Evolutionary conservation across 768 basidiomycete species (phyloP).

Genomic region (Phylloporus arenicola): DNA sequence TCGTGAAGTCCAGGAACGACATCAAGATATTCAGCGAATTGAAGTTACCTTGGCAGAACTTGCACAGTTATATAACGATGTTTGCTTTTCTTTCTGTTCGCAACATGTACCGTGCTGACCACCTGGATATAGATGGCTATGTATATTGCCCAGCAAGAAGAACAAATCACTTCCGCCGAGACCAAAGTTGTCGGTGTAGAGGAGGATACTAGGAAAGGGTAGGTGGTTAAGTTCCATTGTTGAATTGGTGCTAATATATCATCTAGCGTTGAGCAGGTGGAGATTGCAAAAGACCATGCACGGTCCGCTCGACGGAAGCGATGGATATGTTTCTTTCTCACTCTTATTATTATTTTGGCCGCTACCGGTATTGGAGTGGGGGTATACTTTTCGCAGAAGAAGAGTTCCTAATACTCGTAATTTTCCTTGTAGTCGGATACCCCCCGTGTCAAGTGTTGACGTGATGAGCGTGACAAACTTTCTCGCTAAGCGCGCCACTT

Average conservation of each 20-base stretch:
- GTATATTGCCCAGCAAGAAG: constrained; percentile 76
- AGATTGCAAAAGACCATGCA: constrained; percentile 63
- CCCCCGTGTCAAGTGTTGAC: constrained; percentile 10
- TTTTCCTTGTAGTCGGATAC: background rate
- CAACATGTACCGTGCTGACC: background rate
- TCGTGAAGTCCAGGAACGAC: constrained; percentile 84
- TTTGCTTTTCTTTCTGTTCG: constrained; percentile 26
- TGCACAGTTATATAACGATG: constrained; percentile 83
- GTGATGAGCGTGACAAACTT: constrained; percentile 17
- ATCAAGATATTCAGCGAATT: constrained; percentile 79
- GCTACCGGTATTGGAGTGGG: constrained; percentile 27
- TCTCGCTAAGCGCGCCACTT: constrained; percentile 16
- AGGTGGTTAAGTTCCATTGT: constrained; percentile 20
- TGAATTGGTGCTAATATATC: background rate
- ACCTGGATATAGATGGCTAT: constrained; percentile 57
- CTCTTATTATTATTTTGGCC: constrained; percentile 55
- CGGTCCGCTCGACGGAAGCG: constrained; percentile 71
- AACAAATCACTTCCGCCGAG: constrained; percentile 61
- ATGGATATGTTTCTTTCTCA: constrained; percentile 78
- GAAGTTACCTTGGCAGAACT: constrained; percentile 86
- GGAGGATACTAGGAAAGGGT: constrained; percentile 69
- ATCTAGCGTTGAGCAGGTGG: constrained; percentile 54
- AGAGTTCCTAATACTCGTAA: background rate
- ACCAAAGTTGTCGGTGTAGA: constrained; percentile 57
- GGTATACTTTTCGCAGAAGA: constrained; percentile 22